Base-by-base conservation (phyloP, 257 asterid genomes). In the Craterostigma plantagineum region DNA sequence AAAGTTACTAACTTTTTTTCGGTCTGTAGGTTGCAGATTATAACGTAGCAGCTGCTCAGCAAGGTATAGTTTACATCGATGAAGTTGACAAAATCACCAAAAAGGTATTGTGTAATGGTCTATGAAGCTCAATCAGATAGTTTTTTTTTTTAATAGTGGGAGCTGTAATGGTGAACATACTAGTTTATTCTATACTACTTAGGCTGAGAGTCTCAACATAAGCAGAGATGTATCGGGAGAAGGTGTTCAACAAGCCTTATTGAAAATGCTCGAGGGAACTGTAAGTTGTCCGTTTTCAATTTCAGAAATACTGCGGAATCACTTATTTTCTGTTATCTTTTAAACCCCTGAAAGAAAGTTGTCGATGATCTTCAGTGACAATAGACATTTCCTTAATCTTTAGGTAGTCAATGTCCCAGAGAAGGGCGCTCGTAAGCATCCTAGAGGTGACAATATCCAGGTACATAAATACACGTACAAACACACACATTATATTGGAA, bases 261-360 rank as follows among this genome's bases (percentile, higher is more conserved):
- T 90, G 63, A 90, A 90, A 68, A 90, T 90, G 95, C 98, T 90
- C n/a, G 95, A 90, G 72, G 95, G 98, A 41, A 90, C 95, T 43
- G 98, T 90, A 65, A 75, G 94, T 63, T 57, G 50, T 54, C 33
- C 49, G 42, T 52, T 39, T 56, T 36, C 36, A 45, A 14, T 4
- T 38, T 33, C 49, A 45, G 52, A 6, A 17, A 14, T 1, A 3
- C 12, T 14, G 9, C 16, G 14, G 33, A 39, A 35, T 10, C 35
- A 16, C 33, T 35, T 7, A 34, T 34, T 10, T 33, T 17, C 45
- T 37, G 12, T 49, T 14, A 15, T 34, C 33, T 48, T 8, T 46
- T 51, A 23, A 23, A 23, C 6, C 30, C 30, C 30, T 23, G 30
- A 23, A 23, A 23, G 30, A 23, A 23, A 23, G 6, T 23, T 23